Evolutionary conservation across 805 yeast species (phyloP).

Genomic region (Candida fluviatilis): DNA sequence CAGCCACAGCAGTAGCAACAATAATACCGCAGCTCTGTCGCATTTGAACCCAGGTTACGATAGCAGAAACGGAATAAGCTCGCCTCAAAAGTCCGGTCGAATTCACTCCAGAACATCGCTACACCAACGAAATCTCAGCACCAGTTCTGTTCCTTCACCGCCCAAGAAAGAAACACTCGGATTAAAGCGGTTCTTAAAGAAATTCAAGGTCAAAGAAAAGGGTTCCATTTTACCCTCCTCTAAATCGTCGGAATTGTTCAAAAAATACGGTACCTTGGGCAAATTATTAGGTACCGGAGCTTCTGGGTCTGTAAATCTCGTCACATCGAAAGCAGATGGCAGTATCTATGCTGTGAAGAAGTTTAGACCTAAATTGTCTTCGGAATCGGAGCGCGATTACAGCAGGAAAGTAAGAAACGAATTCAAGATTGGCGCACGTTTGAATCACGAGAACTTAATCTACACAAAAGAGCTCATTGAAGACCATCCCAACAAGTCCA

Average conservation of each 20-base stretch:
- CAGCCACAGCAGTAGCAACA: not conserved
- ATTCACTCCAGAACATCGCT: not conserved
- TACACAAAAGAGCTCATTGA: conserved; percentile 76
- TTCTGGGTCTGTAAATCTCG: conserved; percentile 85
- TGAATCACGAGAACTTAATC: conserved; percentile 71
- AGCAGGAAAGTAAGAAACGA: conserved; percentile 77
- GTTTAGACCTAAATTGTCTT: conserved; percentile 61
- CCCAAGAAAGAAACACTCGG: conserved; percentile 5
- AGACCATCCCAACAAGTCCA: conserved; percentile 31
- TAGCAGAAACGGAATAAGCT: not conserved
- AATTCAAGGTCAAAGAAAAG: conserved; percentile 26
- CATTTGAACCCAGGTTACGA: not conserved
- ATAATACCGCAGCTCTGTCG: not conserved
- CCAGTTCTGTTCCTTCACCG: not conserved
- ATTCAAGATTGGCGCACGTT: conserved; percentile 72
- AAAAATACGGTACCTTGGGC: conserved; percentile 70
- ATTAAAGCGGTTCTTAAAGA: conserved; percentile 51
- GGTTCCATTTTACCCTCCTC: conserved; percentile 9
- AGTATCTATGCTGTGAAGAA: conserved; percentile 81
- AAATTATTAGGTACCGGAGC: conserved; percentile 86
- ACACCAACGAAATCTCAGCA: not conserved
- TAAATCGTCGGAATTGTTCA: conserved; percentile 21
- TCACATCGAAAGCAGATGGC: conserved; percentile 52
- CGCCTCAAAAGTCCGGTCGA: conserved; percentile 10
- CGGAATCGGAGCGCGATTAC: conserved; percentile 66